Conservation (phyloP, 2,329 filamentous ascomycete genomes). For the Bipolaris cookei region DNA sequence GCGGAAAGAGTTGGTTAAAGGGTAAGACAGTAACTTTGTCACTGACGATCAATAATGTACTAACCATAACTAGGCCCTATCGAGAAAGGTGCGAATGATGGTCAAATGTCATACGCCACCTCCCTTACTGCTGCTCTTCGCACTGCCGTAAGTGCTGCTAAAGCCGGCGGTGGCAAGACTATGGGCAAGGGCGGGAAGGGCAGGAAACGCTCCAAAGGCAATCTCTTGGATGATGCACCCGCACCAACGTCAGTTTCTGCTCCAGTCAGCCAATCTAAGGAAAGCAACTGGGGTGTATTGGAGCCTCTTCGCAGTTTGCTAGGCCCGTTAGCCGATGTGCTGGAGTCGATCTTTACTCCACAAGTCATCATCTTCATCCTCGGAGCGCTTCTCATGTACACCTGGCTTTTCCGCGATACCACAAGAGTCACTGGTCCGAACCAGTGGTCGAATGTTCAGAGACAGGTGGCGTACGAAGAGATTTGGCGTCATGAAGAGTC, state of each 20-base stretch:
- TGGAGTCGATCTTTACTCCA: conserved; percentile 74
- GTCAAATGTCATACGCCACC: conserved; percentile 82
- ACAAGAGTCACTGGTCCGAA: conserved; percentile 40
- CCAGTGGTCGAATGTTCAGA: conserved; percentile 61
- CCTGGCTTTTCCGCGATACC: conserved; percentile 45
- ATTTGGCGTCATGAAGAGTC: conserved; percentile 89
- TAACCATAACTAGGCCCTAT: conserved; percentile 72
- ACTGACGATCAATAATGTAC: not conserved
- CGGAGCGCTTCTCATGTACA: conserved; percentile 59
- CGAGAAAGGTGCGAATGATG: conserved; percentile 92
- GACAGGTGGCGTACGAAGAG: conserved; percentile 86
- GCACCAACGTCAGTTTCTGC: conserved; percentile 43
- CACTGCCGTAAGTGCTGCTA: conserved; percentile 72
- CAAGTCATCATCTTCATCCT: conserved; percentile 80
- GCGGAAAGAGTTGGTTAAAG: conserved; percentile 97
- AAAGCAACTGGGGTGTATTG: conserved; percentile 73
- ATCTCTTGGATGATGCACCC: conserved; percentile 54
- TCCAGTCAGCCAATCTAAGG: conserved; percentile 34
- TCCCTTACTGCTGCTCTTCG: conserved; percentile 78
- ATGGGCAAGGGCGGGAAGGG: conserved; percentile 54
- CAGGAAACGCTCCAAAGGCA: conserved; percentile 66
- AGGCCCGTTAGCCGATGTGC: conserved; percentile 71
- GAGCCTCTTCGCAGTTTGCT: conserved; percentile 76
- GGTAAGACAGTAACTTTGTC: conserved; percentile 62
- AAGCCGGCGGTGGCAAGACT: conserved; percentile 55